phyloP scores from a whole-genome alignment of 352 stramenopile species.

The Pythium chondricola region DNA sequence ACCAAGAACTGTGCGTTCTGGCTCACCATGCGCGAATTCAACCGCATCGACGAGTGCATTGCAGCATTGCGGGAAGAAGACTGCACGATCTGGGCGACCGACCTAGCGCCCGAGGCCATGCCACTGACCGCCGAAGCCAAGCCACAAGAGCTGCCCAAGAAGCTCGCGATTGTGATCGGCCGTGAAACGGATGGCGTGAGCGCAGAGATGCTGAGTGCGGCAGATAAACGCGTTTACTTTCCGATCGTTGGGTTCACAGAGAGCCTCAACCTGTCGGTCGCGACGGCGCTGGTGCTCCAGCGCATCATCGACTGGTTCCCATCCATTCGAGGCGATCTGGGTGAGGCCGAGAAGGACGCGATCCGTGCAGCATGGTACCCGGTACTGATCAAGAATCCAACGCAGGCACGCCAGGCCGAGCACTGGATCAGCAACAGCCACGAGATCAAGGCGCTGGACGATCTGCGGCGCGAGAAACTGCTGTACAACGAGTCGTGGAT shows the following conservation, averaged over 20 bases:
- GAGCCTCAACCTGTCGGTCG: slow-evolving; percentile 91
- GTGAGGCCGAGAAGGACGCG: slow-evolving; percentile 31
- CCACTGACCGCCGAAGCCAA: slow-evolving; percentile 31
- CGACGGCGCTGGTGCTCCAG: slow-evolving; percentile 89
- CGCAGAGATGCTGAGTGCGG: slow-evolving; percentile 78
- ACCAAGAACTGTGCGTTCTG: slow-evolving; percentile 78
- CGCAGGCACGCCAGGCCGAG: slow-evolving; percentile 41
- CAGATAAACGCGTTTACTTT: slow-evolving; percentile 89
- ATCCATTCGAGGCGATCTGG: slow-evolving; percentile 48
- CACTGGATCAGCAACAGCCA: slow-evolving; percentile 37
- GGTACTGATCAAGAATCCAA: slow-evolving; percentile 64
- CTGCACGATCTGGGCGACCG: slow-evolving; percentile 88
- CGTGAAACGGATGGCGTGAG: slow-evolving; percentile 90
- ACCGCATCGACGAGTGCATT: slow-evolving; percentile 77
- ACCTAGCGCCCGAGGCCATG: slow-evolving; percentile 75
- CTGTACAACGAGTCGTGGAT: slow-evolving; percentile 44
- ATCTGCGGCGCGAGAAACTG: slow-evolving; percentile 56
- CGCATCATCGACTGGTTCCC: slow-evolving; percentile 78
- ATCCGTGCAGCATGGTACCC: slow-evolving; percentile 58
- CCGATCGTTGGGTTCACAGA: slow-evolving; percentile 92
- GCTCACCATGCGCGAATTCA: slow-evolving; percentile 85
- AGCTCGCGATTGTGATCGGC: slow-evolving; percentile 91
- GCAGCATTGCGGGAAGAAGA: slow-evolving; percentile 44
- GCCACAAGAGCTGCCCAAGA: slow-evolving; percentile 64
- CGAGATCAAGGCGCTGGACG: slow-evolving; percentile 38